These are phyloP conservation scores for Lentinula detonsa DNA, from an alignment of 768 basidiomycete species.

Conservation along the genomic window DNA sequence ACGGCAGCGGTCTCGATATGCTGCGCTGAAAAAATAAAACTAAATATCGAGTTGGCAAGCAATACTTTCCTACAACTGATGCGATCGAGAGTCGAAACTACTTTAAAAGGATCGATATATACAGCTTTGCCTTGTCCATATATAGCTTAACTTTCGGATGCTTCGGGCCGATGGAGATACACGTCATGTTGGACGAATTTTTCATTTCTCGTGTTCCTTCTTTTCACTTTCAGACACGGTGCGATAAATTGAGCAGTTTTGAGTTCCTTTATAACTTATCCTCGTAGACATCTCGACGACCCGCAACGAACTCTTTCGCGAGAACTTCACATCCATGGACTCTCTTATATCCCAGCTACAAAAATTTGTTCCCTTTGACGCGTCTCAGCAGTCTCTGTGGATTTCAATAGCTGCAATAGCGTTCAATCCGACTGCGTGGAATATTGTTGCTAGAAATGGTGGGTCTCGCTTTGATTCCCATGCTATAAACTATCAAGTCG, in stretches of 20 bases:
- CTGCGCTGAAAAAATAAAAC: too few relatives aligned
- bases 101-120: neutral
- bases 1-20: too few relatives aligned
- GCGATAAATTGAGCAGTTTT: too few relatives aligned
- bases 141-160: neutral
- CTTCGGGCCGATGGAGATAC: neutral
- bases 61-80: too few relatives aligned
- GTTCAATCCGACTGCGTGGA: constrained; percentile 97
- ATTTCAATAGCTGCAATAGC: constrained; percentile 62
- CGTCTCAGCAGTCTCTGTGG: constrained; percentile 56
- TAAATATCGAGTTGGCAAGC: too few relatives aligned
- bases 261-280: too few relatives aligned
- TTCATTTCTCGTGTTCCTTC: neutral
- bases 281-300: neutral
- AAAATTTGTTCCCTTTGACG: neutral
- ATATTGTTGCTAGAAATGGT: constrained; percentile 92
- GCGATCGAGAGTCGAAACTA: neutral
- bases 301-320: neutral
- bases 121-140: neutral
- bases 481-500: neutral
- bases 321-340: neutral
- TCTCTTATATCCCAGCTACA: neutral
- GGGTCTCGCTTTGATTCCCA: constrained; percentile 16
- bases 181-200: neutral
- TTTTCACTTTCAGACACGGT: too few relatives aligned